Conservation (phyloP, 140 eudicot genomes). For the Stevia rebaudiana region DNA sequence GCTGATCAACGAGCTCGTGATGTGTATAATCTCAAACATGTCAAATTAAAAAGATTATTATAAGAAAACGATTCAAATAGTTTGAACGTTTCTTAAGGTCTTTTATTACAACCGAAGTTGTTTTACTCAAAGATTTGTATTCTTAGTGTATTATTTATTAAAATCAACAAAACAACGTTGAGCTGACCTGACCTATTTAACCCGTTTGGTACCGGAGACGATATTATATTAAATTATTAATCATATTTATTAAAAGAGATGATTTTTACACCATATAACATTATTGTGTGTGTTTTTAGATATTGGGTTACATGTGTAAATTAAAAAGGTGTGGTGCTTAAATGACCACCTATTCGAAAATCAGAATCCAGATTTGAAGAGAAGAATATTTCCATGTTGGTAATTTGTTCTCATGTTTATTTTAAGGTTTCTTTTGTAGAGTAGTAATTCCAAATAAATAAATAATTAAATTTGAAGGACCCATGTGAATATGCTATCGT, state of each 20-base stretch:
- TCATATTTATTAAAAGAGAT: not conserved
- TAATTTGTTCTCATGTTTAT: not conserved
- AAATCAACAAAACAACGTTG: too few species aligned
- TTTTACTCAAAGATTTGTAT: too few species aligned
- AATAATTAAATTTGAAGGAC: constrained; percentile 4
- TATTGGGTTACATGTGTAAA: not conserved
- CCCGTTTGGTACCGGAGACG: too few species aligned
- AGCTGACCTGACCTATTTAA: too few species aligned
- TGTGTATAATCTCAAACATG: too few species aligned
- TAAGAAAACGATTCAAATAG: too few species aligned
- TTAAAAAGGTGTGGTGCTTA: not conserved
- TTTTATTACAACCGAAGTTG: too few species aligned
- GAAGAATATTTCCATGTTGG: constrained; percentile 12
- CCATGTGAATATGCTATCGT: constrained; percentile 22
- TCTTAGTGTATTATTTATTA: too few species aligned
- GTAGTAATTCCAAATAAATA: not conserved
- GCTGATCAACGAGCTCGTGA: too few species aligned
- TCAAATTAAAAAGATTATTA: too few species aligned
- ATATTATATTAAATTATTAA: too few species aligned
- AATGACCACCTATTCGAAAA: not conserved
- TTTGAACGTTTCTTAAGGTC: too few species aligned
- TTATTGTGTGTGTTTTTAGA: not conserved
- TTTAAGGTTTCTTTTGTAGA: not conserved
- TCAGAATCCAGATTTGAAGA: not conserved
- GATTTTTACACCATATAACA: not conserved